Percentiles rank a stretch among this genome's conserved stretches.
phyloP scores from a whole-genome alignment of 495 filamentous ascomycete genomes.

The Penicillium waksmanii region DNA sequence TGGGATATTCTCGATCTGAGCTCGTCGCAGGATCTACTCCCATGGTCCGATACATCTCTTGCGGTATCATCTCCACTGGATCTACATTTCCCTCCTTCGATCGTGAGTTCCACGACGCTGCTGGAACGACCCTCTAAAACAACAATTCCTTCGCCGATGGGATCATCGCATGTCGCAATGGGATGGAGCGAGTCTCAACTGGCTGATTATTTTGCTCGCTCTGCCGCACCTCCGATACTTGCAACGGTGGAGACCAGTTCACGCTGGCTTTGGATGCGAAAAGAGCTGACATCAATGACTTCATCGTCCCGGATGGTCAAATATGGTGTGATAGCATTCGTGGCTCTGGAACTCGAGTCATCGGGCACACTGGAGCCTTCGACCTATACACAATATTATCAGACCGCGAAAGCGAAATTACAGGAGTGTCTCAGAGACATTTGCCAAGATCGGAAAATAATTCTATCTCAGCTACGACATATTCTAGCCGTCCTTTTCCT shows the following conservation, averaged over 20 bases:
- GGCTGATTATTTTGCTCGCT: conserved; percentile 17
- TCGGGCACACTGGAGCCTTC: conserved; percentile 12
- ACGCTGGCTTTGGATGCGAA: conserved; percentile 20
- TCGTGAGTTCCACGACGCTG: not conserved
- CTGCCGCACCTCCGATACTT: conserved; percentile 16
- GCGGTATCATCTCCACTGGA: conserved; percentile 6
- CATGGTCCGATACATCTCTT: conserved; percentile 12
- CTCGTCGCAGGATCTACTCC: conserved; percentile 10
- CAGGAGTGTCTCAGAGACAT: conserved; percentile 8
- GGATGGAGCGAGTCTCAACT: conserved; percentile 17
- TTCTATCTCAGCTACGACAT: conserved; percentile 9
- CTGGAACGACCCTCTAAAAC: conserved; percentile 5
- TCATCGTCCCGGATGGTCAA: conserved; percentile 15
- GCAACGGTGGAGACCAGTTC: conserved; percentile 15
- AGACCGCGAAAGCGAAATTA: conserved; percentile 10
- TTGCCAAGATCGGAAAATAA: conserved; percentile 3
- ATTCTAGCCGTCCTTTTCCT: conserved; percentile 10
- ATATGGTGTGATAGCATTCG: conserved; percentile 16
- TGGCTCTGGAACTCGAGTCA: conserved; percentile 15
- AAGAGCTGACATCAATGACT: conserved; percentile 15
- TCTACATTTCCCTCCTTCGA: not conserved
- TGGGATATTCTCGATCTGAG: conserved; percentile 11
- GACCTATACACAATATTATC: conserved; percentile 14
- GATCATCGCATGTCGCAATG: not conserved
- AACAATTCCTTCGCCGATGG: conserved; percentile 8